These are phyloP conservation scores for Eimeria zaria DNA, from an alignment of 169 alveolate species.

Conservation along the genomic window DNA sequence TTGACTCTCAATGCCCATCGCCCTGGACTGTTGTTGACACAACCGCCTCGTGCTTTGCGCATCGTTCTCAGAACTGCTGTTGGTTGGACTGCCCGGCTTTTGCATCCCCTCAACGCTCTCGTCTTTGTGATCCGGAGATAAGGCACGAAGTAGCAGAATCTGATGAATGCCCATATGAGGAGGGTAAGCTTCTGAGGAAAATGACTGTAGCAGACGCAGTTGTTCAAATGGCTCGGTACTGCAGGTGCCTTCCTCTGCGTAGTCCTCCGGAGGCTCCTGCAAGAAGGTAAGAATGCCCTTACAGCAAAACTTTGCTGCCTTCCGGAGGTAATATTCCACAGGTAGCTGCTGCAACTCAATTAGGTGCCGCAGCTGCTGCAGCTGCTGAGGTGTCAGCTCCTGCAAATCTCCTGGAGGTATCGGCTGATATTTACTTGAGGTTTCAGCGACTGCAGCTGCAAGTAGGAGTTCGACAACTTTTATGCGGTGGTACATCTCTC, in stretches of 20 bases:
- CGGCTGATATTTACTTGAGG: not conserved
- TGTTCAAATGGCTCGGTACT: not conserved
- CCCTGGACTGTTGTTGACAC: not conserved
- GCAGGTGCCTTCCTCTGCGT: not conserved
- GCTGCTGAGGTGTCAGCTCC: not conserved
- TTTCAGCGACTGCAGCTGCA: constrained; percentile 7
- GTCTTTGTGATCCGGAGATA: not conserved
- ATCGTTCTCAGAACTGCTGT: not conserved
- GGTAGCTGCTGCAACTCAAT: not conserved
- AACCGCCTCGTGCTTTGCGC: not conserved
- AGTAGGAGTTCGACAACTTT: not conserved
- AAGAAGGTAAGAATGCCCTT: not conserved
- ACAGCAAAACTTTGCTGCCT: constrained; percentile 9
- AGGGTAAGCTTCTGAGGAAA: not conserved
- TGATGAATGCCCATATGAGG: not conserved
- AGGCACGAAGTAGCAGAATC: not conserved
- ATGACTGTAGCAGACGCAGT: not conserved
- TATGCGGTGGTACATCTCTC: not conserved
- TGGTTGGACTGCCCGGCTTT: not conserved
- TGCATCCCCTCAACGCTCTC: not conserved
- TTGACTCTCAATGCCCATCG: not conserved
- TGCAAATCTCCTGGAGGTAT: not conserved
- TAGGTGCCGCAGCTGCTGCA: not conserved
- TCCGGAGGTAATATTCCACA: not conserved
- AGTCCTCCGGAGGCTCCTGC: not conserved